These are phyloP conservation scores for sorghum (Sorghum bicolor) DNA, from an alignment of 176 grass and related monocot species.

Conservation along the genomic window Sorghum_bicolor_NCBIv3 NC_012876.2:1026501-1027000, in stretches of 20 bases:
- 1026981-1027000: constrained; percentile 33
- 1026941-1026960: constrained; percentile 47
- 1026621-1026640: constrained; percentile 40
- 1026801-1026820: constrained; percentile 32
- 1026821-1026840: constrained; percentile 36
- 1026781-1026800: constrained; percentile 39
- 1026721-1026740: constrained; percentile 47
- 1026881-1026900: constrained; percentile 39
- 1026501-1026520: constrained; percentile 71
- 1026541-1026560: constrained; percentile 60
- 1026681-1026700: constrained; percentile 58
- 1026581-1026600: constrained; percentile 54
- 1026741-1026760: constrained; percentile 42
- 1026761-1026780: constrained; percentile 44
- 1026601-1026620: constrained; percentile 42
- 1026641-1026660: constrained; percentile 55
- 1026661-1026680: constrained; percentile 24
- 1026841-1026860: constrained; percentile 47
- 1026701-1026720: constrained; percentile 63
- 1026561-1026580: constrained; percentile 59
- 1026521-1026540: constrained; percentile 65
- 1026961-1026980: constrained; percentile 42
- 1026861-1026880: constrained; percentile 36
- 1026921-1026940: constrained; percentile 48
- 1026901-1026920: constrained; percentile 46